Evolutionary conservation across 2,329 filamentous ascomycete species (phyloP).

Genomic region (Aspergillus uvarum): DNA sequence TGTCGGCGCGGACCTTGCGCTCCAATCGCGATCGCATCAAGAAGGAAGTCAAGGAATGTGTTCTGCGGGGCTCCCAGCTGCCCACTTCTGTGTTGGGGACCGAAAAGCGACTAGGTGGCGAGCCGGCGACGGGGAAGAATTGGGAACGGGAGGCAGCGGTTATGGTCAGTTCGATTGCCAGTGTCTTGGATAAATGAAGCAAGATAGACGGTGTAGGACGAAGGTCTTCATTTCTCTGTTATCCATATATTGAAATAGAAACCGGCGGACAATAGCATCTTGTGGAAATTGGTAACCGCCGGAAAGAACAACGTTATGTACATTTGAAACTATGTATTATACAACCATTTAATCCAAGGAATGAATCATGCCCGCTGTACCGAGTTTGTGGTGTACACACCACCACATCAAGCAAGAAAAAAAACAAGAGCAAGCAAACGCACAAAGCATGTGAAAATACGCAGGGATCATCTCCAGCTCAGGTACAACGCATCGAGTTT

Average conservation of each 20-base stretch:
- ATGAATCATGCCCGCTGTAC: neutral
- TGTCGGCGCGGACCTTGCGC: slow-evolving; percentile 75
- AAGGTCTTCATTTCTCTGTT: neutral
- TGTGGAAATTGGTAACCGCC: too few relatives aligned
- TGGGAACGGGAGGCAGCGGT: slow-evolving; percentile 94
- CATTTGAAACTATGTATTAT: too few relatives aligned
- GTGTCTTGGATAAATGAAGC: slow-evolving; percentile 40
- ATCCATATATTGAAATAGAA: neutral
- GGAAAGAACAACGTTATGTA: too few relatives aligned
- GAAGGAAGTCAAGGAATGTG: slow-evolving; percentile 78
- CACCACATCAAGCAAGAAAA: neutral
- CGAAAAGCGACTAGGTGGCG: slow-evolving; percentile 46
- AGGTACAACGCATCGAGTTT: neutral
- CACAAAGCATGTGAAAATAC: neutral
- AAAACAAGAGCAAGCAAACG: neutral
- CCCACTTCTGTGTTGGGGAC: slow-evolving; percentile 56
- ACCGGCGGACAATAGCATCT: neutral
- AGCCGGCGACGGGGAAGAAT: slow-evolving; percentile 50
- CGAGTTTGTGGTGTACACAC: neutral
- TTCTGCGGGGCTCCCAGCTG: slow-evolving; percentile 71
- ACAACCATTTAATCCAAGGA: too few relatives aligned
- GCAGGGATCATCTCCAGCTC: neutral
- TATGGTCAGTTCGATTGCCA: slow-evolving; percentile 83
- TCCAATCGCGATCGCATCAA: slow-evolving; percentile 72
- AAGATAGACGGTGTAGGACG: too few relatives aligned